Evolutionary conservation across 768 basidiomycete species (phyloP).

Genomic region (Hygrocybe punicea): DNA sequence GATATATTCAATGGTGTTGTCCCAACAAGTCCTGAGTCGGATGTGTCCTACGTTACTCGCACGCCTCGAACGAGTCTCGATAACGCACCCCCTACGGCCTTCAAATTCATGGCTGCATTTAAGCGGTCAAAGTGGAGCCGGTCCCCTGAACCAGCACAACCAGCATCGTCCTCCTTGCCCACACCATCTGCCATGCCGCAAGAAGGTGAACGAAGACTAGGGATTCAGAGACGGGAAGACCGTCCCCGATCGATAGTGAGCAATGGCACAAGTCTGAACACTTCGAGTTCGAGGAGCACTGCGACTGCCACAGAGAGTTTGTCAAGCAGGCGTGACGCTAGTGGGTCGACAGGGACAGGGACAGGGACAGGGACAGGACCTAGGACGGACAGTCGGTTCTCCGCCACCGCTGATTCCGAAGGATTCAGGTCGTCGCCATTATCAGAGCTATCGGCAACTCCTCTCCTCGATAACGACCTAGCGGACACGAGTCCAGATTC

Average conservation of each 20-base stretch:
- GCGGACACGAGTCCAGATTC: conserved; percentile 25
- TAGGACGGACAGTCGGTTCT: not conserved
- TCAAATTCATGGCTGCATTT: conserved; percentile 63
- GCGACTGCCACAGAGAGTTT: conserved; percentile 48
- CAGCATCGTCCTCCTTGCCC: conserved; percentile 31
- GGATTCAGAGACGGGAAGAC: conserved; percentile 32
- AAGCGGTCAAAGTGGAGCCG: conserved; percentile 62
- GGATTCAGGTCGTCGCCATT: conserved; percentile 31
- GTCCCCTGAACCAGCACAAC: conserved; percentile 38
- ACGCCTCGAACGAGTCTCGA: conserved; percentile 51
- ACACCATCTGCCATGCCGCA: conserved; percentile 23
- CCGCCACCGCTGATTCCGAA: conserved; percentile 2
- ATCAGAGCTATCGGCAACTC: conserved; percentile 32
- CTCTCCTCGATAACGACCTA: conserved; percentile 25
- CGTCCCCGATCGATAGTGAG: conserved; percentile 60
- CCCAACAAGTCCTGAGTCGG: conserved; percentile 51
- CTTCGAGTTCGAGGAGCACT: conserved; percentile 54
- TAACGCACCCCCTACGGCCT: conserved; percentile 51
- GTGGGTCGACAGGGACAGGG: conserved; percentile 33
- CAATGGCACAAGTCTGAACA: conserved; percentile 51
- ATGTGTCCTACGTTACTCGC: conserved; percentile 51
- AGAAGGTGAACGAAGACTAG: conserved; percentile 9
- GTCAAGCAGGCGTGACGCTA: conserved; percentile 24
- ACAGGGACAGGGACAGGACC: conserved; percentile 10
- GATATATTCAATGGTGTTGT: conserved; percentile 40